Conservation (phyloP, 2,329 filamentous ascomycete species). For the Cladosporium oxysporum region DNA sequence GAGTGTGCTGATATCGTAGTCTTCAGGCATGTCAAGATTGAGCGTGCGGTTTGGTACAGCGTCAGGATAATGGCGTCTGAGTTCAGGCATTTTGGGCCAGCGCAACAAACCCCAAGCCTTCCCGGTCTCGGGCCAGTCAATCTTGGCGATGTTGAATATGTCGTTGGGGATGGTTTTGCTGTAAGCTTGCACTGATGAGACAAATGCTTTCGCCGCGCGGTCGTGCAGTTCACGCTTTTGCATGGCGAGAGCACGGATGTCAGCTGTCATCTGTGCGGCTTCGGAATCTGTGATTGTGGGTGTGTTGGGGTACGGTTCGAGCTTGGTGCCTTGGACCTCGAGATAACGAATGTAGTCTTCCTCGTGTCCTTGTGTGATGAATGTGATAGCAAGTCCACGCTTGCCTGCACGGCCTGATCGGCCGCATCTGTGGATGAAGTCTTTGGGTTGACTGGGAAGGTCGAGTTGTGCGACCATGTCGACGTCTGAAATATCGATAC, state of each 20-base stretch:
- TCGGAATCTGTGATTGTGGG: conserved; percentile 61
- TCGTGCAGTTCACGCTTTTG: conserved; percentile 72
- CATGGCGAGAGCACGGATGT: conserved; percentile 62
- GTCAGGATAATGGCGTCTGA: conserved; percentile 45
- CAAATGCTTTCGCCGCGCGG: conserved; percentile 87
- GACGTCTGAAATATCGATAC: conserved; percentile 87
- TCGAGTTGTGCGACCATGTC: conserved; percentile 91
- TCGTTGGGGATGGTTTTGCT: conserved; percentile 86
- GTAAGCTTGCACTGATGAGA: conserved; percentile 90
- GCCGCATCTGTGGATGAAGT: conserved; percentile 67
- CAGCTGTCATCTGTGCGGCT: conserved; percentile 58
- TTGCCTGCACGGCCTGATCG: conserved; percentile 64
- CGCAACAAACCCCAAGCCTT: conserved; percentile 82
- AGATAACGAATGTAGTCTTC: conserved; percentile 90
- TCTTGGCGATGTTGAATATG: conserved; percentile 80
- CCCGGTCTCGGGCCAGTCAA: conserved; percentile 83
- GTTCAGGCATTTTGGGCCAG: conserved; percentile 91
- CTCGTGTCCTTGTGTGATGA: conserved; percentile 81
- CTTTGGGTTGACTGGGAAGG: conserved; percentile 83
- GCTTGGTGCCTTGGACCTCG: conserved; percentile 42
- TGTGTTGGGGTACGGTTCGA: conserved; percentile 33
- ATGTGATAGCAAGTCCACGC: conserved; percentile 79
- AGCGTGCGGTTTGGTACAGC: conserved; percentile 44
- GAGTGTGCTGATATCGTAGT: conserved; percentile 42
- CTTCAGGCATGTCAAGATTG: conserved; percentile 38